A percentile compares a stretch with the other conserved stretches of the same genome.
Evolutionary conservation across 495 filamentous ascomycete genomes (phyloP).

Genomic region (Cercophora sp.): DNA sequence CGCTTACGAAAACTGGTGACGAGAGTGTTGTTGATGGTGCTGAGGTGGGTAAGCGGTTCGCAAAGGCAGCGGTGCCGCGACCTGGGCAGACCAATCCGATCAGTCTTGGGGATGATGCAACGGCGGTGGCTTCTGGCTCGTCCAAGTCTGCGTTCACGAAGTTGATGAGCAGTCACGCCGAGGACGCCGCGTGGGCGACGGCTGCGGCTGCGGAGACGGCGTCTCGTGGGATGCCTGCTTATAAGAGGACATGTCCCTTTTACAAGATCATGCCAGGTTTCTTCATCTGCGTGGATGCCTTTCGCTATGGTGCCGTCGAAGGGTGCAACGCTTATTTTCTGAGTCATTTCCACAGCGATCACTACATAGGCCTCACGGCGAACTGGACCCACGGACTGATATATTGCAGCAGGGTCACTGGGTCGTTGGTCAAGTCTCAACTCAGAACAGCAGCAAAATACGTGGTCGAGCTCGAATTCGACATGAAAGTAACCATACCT

Average conservation of each 20-base stretch:
- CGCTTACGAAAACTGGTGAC: constrained; percentile 5
- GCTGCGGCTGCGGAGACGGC: constrained; percentile 76
- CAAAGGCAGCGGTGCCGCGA: constrained; percentile 63
- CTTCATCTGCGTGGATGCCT: constrained; percentile 91
- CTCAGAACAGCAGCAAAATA: constrained; percentile 82
- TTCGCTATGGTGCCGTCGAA: constrained; percentile 89
- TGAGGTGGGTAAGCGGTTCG: constrained; percentile 51
- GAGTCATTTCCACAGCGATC: constrained; percentile 96
- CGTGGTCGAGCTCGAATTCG: constrained; percentile 82
- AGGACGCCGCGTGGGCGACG: constrained; percentile 83
- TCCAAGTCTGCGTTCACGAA: constrained; percentile 76
- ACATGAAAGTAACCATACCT: constrained; percentile 73
- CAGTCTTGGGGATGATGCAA: constrained; percentile 38
- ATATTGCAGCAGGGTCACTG: constrained; percentile 91
- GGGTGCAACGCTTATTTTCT: constrained; percentile 94
- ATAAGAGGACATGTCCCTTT: constrained; percentile 89
- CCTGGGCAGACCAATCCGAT: constrained; percentile 77
- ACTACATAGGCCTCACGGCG: constrained; percentile 86
- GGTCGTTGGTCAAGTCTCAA: constrained; percentile 80
- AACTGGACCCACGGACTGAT: constrained; percentile 93
- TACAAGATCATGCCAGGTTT: constrained; percentile 96
- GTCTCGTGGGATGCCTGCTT: constrained; percentile 83
- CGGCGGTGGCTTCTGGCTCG: constrained; percentile 7
- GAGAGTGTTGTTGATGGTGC: constrained; percentile 24
- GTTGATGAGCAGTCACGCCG: constrained; percentile 85